Evolutionary conservation across 805 yeast species (phyloP), one percentile per base, ranked within the genome.

Genomic region (Kodamaea hsintzibuensis): DNA sequence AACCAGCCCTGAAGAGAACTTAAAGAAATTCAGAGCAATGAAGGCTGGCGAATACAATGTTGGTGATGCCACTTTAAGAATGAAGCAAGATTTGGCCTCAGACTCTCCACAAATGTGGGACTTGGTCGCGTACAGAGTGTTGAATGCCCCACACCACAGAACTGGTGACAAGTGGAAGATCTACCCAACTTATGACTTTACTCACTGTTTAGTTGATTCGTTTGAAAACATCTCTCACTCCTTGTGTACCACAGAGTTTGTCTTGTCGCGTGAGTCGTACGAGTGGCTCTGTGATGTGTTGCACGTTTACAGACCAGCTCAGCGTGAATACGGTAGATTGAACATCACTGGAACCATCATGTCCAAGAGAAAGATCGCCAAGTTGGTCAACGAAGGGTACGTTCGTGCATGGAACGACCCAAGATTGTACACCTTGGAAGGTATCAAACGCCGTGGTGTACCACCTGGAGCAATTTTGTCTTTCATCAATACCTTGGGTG

Each of bases 61-160:
- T 42, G 98, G 98, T 60, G 89, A 90, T 71, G 98, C 97, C 30
- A 91, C 91, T 9, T 80, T 95, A 68, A 87, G 99, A 76, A 95
- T 95, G 98, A 93, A 93, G 70, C 97, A 91, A 79, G 97, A 95
- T 66, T 76, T 95, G 58, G 68, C 72, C 7, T 88, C 95, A 14
- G 96, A 97, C 58, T 89, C 90, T 59, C 99, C 99, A 14, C 99
- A 95, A 76, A 95, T 95, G 99, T 95, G 99, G 99, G 99, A 95
- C 74, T 81, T 95, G 60, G 95, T 95, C 57, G 99, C 99, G 10
- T 95, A 95, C 76, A 84, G 99, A 70, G 97, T 95, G 2, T 79
- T 95, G 63, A 82, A 93, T 62, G 91, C 96, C 12, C 83, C 91
- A 35, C 99, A 95, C 73, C 96, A 93, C 73, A 86, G 98, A 75